A percentile compares a stretch with the other conserved stretches of the same genome.
Evolutionary conservation across 805 yeast species (phyloP).

Genomic region (Teunomyces atbi): DNA sequence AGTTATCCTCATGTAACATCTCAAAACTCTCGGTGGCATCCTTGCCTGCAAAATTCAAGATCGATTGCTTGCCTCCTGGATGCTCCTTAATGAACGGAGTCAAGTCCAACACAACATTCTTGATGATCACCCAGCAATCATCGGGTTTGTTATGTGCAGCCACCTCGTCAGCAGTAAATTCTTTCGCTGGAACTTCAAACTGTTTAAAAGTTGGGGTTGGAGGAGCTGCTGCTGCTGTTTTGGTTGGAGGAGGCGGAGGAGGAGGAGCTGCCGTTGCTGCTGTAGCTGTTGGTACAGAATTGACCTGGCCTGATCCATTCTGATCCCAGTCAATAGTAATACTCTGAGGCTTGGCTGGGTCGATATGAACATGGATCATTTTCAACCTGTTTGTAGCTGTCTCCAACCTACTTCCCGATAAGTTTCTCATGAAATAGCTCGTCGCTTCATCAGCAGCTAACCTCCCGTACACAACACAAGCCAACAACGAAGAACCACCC

Average conservation of each 20-base stretch:
- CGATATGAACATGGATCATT: slow-evolving; percentile 44
- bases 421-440: slow-evolving; percentile 27
- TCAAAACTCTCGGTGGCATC: slow-evolving; percentile 51
- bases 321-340: slow-evolving; percentile 35
- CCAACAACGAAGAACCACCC: slow-evolving; percentile 44
- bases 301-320: neutral
- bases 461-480: slow-evolving; percentile 46
- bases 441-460: slow-evolving; percentile 43
- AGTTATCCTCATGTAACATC: slow-evolving; percentile 57
- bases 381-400: slow-evolving; percentile 35
- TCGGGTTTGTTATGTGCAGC: slow-evolving; percentile 43
- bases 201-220: slow-evolving; percentile 7
- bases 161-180: slow-evolving; percentile 47
- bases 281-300: neutral
- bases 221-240: slow-evolving; percentile 4
- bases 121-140: slow-evolving; percentile 56
- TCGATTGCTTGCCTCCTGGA: slow-evolving; percentile 56
- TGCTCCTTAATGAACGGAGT: slow-evolving; percentile 45
- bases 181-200: slow-evolving; percentile 46
- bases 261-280: slow-evolving; percentile 5
- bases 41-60: slow-evolving; percentile 46
- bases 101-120: slow-evolving; percentile 50
- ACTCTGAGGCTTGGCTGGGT: slow-evolving; percentile 34
- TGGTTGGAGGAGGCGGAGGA: slow-evolving; percentile 3
- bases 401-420: slow-evolving; percentile 14